phyloP scores from a whole-genome alignment of 208 protist genomes.

The Trypanosoma cruzi region DNA sequence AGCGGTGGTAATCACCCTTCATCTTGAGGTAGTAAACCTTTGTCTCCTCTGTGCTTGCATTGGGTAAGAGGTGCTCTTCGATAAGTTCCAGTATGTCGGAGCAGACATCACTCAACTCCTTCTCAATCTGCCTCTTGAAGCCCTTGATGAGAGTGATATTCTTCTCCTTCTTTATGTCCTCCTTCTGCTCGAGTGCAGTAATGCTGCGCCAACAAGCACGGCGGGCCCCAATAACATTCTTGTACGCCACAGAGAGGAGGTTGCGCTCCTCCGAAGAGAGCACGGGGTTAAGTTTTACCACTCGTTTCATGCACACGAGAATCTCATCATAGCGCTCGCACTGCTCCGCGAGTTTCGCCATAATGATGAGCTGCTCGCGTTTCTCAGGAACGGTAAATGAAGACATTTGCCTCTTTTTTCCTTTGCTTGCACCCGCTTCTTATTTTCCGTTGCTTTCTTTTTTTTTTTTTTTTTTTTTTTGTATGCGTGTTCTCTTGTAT shows the following conservation, averaged over 20 bases:
- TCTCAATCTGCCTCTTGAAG: conserved; percentile 97
- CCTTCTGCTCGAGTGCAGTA: conserved; percentile 97
- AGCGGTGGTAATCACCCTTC: conserved; percentile 97
- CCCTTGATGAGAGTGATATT: conserved; percentile 93
- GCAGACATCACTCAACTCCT: conserved; percentile 98
- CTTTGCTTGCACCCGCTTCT: background rate
- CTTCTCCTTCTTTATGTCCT: conserved; percentile 89
- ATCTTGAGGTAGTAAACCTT: conserved; percentile 96
- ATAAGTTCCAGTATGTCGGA: conserved; percentile 96
- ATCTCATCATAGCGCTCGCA: conserved; percentile 99
- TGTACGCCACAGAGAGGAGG: conserved; percentile 99
- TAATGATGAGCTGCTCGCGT: conserved; percentile 95
- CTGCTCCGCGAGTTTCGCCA: conserved; percentile 98
- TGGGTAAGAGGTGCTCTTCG: conserved; percentile 95
- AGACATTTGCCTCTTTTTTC: conserved; percentile 17
- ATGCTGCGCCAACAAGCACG: conserved; percentile 99
- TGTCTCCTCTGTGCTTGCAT: conserved; percentile 78
- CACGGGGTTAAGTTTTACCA: conserved; percentile 94
- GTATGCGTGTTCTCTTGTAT: background rate
- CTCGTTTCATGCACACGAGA: conserved; percentile 98
- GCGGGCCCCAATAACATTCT: conserved; percentile 99
- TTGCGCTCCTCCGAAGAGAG: conserved; percentile 99
- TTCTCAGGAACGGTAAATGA: conserved; percentile 84
- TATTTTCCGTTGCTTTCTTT: background rate
- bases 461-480: conserved; percentile 15